Conservation (phyloP, 2,329 filamentous ascomycete species). For the Tolypocladium amazonense region DNA sequence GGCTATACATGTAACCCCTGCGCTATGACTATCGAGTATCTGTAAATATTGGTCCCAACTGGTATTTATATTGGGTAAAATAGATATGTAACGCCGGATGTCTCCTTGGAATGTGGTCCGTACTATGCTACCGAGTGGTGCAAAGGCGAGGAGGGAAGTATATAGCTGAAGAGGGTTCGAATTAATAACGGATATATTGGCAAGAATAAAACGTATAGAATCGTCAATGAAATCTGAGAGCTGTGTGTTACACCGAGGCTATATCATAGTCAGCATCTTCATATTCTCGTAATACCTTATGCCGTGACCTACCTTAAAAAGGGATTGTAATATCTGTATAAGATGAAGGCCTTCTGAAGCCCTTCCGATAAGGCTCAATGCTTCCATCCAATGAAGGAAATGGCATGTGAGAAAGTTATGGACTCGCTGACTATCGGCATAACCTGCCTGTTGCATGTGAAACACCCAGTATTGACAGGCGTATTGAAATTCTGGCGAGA, state of each 20-base stretch:
- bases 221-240: not conserved
- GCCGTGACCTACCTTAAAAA: not conserved
- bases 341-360: not conserved
- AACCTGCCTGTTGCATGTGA: not conserved
- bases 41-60: not conserved
- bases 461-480: not conserved
- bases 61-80: not conserved
- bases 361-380: not conserved
- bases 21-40: not conserved
- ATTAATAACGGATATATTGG: not conserved
- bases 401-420: not conserved
- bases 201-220: not conserved
- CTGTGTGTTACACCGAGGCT: not conserved
- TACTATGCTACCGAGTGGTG: not conserved
- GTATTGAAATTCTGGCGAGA: not conserved
- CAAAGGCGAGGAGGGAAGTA: not conserved
- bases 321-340: not conserved
- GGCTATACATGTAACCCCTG: not conserved
- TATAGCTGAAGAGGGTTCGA: not conserved
- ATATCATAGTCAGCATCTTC: accelerated
- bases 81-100: not conserved
- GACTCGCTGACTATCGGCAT: too few species aligned
- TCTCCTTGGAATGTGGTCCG: not conserved
- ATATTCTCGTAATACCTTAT: not conserved
- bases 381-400: not conserved